Base-by-base conservation (phyloP, 768 basidiomycete species). In the Coprinopsis marcescibilis region DNA sequence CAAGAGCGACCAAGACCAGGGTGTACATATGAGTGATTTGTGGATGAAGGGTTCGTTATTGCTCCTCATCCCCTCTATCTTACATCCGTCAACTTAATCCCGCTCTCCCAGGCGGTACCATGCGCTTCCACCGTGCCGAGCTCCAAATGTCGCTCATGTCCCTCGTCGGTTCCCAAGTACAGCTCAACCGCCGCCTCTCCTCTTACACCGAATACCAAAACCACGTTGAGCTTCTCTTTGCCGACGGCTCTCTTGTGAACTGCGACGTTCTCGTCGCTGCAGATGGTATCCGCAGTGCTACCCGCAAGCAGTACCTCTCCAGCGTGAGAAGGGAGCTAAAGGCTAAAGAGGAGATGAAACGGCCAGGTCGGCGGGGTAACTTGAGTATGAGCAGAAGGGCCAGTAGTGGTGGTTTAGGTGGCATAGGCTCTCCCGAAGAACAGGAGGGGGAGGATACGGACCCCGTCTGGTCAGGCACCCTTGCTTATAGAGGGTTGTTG, bases 101-200 rank as follows among this genome's bases (percentile, higher is more conserved):
- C n/a, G n/a, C 45, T 20, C 4, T 15, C 23, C 36, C 19, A 67
- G 65, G 54, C 7, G 64, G 63, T 8, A 32, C 48, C 1, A 43
- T 64, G 24, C 35, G 36, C 5, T 61, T 55, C 43, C 76, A 76
- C 50, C 68, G 77, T 25, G 65, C 69, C 4, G 72, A 77, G 44
- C 66, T 78, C 36, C 73, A 76, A 32, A 45, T 57, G 7, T 60
- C 67, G 8, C 58, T 78, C 17, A 58, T 77, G 25, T 57, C 62
- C 8, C 56, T 20, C 1, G 48, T 49, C 6, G 45, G 45, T n/a
- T 38, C 29, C 2, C 55, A 55, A 4, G 59, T 65, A 2, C 58
- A 69, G 44, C 64, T 69, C 2, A 57, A 59, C 13, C 75, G 72
- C 48, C 70, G 68, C n/a, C 61, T 78, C 1, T 51, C 60, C 13